Evolutionary conservation across 2,329 filamentous ascomycete species (phyloP).

Genomic region (Neopestalotiopsis sp.): DNA sequence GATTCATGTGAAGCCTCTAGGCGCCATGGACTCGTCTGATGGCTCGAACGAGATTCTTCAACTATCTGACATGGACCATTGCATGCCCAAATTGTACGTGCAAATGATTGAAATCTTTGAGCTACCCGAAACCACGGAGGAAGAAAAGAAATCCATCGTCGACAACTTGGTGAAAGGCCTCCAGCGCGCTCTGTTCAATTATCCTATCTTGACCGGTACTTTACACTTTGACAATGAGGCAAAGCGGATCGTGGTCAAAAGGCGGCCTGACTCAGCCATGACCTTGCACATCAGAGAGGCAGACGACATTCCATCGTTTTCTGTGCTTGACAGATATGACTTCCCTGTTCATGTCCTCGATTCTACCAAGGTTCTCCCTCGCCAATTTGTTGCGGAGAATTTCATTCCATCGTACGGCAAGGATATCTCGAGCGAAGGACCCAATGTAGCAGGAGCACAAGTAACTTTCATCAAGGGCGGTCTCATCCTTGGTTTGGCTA

Average conservation of each 20-base stretch:
- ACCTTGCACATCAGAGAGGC: background rate
- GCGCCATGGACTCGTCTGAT: background rate
- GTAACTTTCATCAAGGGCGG: constrained; percentile 16
- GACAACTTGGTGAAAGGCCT: constrained; percentile 7
- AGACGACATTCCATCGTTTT: constrained; percentile 6
- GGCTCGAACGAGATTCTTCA: constrained; percentile 5
- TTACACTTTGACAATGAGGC: constrained; percentile 11
- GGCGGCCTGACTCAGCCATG: background rate
- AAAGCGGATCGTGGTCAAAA: constrained; percentile 10
- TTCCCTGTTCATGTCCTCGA: constrained; percentile 16
- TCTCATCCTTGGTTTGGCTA: constrained; percentile 12
- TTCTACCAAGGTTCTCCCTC: constrained; percentile 5
- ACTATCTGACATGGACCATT: constrained; percentile 14
- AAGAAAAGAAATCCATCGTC: background rate
- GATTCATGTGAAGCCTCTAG: background rate
- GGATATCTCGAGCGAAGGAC: constrained; percentile 10
- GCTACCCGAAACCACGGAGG: background rate
- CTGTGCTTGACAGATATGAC: constrained; percentile 12
- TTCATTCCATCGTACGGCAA: constrained; percentile 4
- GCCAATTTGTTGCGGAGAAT: constrained; percentile 9
- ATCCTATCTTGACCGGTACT: constrained; percentile 12
- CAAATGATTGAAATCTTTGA: constrained; percentile 18
- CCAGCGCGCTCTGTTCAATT: constrained; percentile 3
- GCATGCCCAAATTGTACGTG: constrained; percentile 17
- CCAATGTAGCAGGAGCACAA: constrained; percentile 14